Evolutionary conservation across 768 basidiomycete genomes (phyloP).

Genomic region (Rhodotorula diobovata): DNA sequence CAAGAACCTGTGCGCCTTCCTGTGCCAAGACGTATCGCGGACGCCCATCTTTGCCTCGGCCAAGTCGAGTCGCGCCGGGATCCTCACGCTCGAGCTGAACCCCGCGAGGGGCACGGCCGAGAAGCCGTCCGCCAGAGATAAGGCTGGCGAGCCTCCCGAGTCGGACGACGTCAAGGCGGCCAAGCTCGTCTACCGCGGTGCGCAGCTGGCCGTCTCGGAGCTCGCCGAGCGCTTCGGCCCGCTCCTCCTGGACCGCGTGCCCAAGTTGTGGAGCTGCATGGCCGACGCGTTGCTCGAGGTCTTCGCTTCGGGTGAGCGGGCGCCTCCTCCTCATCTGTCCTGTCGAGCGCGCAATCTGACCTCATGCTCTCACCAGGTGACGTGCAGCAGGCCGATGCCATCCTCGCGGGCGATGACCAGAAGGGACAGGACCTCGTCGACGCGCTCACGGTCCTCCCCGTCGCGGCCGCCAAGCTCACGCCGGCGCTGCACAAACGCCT

Average conservation of each 20-base stretch:
- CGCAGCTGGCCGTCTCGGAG: slow-evolving; percentile 71
- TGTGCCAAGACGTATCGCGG: slow-evolving; percentile 82
- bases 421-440: slow-evolving; percentile 88
- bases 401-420: slow-evolving; percentile 60
- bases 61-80: slow-evolving; percentile 54
- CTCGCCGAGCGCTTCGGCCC: slow-evolving; percentile 72
- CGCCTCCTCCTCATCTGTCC: no score
- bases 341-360: neutral
- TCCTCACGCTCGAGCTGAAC: slow-evolving; percentile 60
- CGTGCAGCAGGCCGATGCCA: slow-evolving; percentile 54
- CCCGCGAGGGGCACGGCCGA: slow-evolving; percentile 28
- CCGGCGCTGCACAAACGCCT: slow-evolving; percentile 65
- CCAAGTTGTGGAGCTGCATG: slow-evolving; percentile 93
- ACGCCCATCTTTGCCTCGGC: slow-evolving; percentile 79
- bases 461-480: slow-evolving; percentile 71
- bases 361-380: neutral
- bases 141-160: slow-evolving; percentile 44
- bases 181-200: slow-evolving; percentile 75
- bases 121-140: slow-evolving; percentile 47
- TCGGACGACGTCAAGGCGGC: slow-evolving; percentile 61
- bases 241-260: slow-evolving; percentile 68
- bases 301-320: slow-evolving; percentile 60
- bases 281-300: slow-evolving; percentile 67
- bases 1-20: slow-evolving; percentile 91
- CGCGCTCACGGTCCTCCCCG: slow-evolving; percentile 80